These are phyloP conservation scores for Suhomyces sp. DNA, from an alignment of 805 yeast species.

Conservation along the genomic window DNA sequence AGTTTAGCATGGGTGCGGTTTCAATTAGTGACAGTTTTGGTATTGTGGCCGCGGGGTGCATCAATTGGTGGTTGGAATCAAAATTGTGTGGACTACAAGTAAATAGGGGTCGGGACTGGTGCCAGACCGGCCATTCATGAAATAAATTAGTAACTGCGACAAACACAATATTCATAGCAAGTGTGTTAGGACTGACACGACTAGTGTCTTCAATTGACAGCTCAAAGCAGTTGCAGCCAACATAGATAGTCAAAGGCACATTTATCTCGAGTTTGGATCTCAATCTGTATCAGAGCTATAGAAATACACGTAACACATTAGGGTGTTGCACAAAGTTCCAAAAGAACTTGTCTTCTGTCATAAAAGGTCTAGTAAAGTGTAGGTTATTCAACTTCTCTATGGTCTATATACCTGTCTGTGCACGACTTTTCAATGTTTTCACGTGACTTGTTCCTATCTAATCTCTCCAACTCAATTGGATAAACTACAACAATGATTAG, in stretches of 20 bases:
- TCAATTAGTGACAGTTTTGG: conserved; percentile 86
- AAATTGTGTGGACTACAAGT: conserved; percentile 70
- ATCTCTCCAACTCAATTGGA: background rate
- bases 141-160: background rate
- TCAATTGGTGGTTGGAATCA: conserved; percentile 75
- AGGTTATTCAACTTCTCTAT: background rate
- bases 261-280: too few relatives aligned
- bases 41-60: conserved; percentile 72
- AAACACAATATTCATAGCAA: too few relatives aligned
- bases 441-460: background rate
- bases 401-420: background rate
- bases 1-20: conserved; percentile 76
- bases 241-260: too few relatives aligned
- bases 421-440: background rate
- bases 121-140: conserved; percentile 26
- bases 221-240: too few relatives aligned
- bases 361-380: too few relatives aligned
- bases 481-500: background rate
- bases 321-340: background rate
- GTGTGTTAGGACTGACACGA: too few relatives aligned
- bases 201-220: too few relatives aligned
- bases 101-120: conserved; percentile 74
- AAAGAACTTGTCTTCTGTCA: too few relatives aligned
- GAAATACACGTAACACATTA: background rate
- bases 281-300: background rate